Evolutionary conservation across 2,329 filamentous ascomycete species (phyloP).

Genomic region (Fusarium gaditjirri): DNA sequence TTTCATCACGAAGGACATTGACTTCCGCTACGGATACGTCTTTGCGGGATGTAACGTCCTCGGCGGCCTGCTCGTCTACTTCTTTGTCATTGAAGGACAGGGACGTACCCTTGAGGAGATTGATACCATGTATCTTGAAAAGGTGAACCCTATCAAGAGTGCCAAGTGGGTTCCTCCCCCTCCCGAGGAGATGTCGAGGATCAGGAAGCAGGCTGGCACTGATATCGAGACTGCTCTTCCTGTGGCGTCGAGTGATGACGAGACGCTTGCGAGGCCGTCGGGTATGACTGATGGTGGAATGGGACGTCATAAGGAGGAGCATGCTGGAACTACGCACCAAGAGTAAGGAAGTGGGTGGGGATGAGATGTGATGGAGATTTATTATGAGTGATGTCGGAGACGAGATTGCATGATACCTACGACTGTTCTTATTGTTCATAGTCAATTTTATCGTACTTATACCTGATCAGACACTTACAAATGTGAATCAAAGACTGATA

Average conservation of each 20-base stretch:
- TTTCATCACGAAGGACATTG: conserved; percentile 77
- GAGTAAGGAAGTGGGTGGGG: not conserved
- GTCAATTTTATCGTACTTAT: not conserved
- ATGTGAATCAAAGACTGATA: too few relatives aligned
- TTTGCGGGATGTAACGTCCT: conserved; percentile 78
- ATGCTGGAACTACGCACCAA: conserved; percentile 15
- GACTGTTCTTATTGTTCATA: not conserved
- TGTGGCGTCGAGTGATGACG: conserved; percentile 25
- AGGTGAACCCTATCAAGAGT: conserved; percentile 72
- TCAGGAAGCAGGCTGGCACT: conserved; percentile 55
- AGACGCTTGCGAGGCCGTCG: conserved; percentile 20
- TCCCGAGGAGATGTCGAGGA: conserved; percentile 56
- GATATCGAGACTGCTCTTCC: conserved; percentile 47
- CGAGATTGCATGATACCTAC: conserved; percentile 11
- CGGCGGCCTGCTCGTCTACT: conserved; percentile 74
- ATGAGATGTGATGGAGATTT: not conserved
- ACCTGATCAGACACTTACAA: accelerated
- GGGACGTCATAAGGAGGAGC: conserved; percentile 28
- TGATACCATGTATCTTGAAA: conserved; percentile 79
- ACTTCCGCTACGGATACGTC: conserved; percentile 79
- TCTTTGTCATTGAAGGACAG: conserved; percentile 80
- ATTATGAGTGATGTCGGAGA: not conserved
- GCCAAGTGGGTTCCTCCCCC: conserved; percentile 61
- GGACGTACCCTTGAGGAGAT: conserved; percentile 82
- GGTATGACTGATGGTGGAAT: conserved; percentile 10